phyloP scores from a whole-genome alignment of 116 monocot species.

The Cymodocea nodosa region DNA sequence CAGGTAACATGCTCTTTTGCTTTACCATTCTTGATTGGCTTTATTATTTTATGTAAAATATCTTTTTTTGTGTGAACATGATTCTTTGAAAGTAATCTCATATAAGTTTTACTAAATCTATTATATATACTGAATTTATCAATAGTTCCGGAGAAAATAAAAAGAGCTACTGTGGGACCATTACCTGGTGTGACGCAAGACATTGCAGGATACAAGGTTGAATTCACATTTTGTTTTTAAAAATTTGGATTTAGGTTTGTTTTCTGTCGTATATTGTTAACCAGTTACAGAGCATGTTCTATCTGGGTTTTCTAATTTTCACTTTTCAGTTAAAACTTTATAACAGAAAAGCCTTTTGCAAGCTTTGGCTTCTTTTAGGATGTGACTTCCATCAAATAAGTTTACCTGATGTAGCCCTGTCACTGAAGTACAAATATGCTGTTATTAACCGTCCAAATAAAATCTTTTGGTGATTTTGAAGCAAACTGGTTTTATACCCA shows the following conservation, averaged over 20 bases:
- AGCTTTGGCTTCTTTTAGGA: too few relatives aligned
- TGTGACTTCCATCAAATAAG: too few relatives aligned
- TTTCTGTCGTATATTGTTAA: background rate
- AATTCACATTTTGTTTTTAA: background rate
- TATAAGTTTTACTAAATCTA: too few relatives aligned
- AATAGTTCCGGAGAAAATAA: slow-evolving; percentile 70
- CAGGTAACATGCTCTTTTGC: slow-evolving; percentile 29
- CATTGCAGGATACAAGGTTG: slow-evolving; percentile 91
- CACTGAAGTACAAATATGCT: too few relatives aligned
- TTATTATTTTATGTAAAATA: too few relatives aligned
- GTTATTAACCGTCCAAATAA: too few relatives aligned
- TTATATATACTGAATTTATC: background rate
- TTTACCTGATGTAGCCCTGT: too few relatives aligned
- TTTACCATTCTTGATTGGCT: background rate
- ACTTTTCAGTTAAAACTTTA: background rate
- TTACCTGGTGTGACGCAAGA: slow-evolving; percentile 95
- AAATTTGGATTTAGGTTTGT: background rate
- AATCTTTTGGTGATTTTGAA: too few relatives aligned
- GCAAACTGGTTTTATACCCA: background rate
- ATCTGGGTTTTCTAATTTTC: background rate
- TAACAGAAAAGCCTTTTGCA: background rate
- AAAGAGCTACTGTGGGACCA: slow-evolving; percentile 85
- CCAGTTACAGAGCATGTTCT: background rate
- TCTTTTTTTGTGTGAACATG: too few relatives aligned
- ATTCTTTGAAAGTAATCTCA: too few relatives aligned